Evolutionary conservation across 768 basidiomycete species (phyloP), one percentile per base, ranked within the genome.

Genomic region (Leucocoprinus birnbaumii): DNA sequence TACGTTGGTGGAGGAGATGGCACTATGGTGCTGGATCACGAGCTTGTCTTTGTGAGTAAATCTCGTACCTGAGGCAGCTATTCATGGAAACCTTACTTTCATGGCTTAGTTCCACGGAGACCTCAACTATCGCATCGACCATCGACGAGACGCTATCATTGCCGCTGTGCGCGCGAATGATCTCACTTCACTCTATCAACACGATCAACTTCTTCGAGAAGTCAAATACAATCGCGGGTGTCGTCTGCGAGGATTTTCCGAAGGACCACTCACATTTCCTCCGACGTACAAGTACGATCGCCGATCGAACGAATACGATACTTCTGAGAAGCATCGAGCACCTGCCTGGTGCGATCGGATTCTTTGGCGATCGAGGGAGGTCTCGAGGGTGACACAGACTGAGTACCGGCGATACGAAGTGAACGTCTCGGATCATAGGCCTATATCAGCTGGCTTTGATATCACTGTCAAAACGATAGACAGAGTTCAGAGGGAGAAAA

Each of bases 261-360:
- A 98, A 65, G 89, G 89, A 2, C 84, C 84, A 0, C 82, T 98
- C 59, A 81, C 76, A 0, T 99, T 99, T 61, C 69, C 79, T 2
- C 94, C 95, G 16, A 97, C 95, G 35, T 98, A 98, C 82, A 97
- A 97, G 70, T 98, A 97, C 71, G 93, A 96, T 66, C 84, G 83
- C 1, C 73, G 80, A 5, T 83, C 91, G 21, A 68, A 80, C 65
- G 80, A 85, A 58, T 99, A 92, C 62, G 96, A 99, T 65, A 77
- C 87, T 2, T 92, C 89, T 0, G 91, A 93, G 67, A 98, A 98
- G 69, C 79, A 80, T 11, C 87, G 96, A 0, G 77, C 85, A 7
- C 96, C 96, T 3, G 94, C 96, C 2, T 99, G 95, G 94, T 99
- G 96, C 66, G 96, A 99, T 67, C 86, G 96, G 4, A 83, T 99